Conservation (phyloP, 495 filamentous ascomycete genomes). For the Penicillium chermesinum region DNA sequence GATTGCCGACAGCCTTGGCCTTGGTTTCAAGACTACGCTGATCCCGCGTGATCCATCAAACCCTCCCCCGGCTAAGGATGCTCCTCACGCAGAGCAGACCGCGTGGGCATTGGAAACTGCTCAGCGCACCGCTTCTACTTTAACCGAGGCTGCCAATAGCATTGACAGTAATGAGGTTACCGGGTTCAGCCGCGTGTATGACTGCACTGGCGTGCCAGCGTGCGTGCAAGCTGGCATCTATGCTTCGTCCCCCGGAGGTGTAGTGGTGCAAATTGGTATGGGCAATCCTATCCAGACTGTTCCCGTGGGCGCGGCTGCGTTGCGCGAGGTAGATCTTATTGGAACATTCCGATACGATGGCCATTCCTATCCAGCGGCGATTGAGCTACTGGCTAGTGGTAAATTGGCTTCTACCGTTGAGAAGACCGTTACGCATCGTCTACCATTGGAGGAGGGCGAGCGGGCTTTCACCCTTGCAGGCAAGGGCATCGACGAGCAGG, state of each 20-base stretch:
- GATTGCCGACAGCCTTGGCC: slow-evolving; percentile 65
- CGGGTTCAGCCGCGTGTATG: slow-evolving; percentile 76
- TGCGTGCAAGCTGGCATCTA: slow-evolving; percentile 87
- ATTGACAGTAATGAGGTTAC: slow-evolving; percentile 21
- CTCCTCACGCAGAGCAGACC: slow-evolving; percentile 39
- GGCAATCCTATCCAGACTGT: slow-evolving; percentile 86
- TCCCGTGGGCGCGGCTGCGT: slow-evolving; percentile 75
- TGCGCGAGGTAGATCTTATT: slow-evolving; percentile 84
- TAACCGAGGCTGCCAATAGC: slow-evolving; percentile 40
- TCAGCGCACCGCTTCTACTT: slow-evolving; percentile 38
- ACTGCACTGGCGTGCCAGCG: slow-evolving; percentile 84
- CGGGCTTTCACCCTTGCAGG: slow-evolving; percentile 79
- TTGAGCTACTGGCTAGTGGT: slow-evolving; percentile 61
- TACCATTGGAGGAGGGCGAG: slow-evolving; percentile 59
- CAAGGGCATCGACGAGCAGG: slow-evolving; percentile 68
- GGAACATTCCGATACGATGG: slow-evolving; percentile 92
- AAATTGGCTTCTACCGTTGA: slow-evolving; percentile 50
- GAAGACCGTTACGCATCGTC: slow-evolving; percentile 70
- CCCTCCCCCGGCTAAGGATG: slow-evolving; percentile 30
- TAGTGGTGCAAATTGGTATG: slow-evolving; percentile 88
- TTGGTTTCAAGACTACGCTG: slow-evolving; percentile 57
- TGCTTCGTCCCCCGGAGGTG: slow-evolving; percentile 70
- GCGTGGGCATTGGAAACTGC: slow-evolving; percentile 35
- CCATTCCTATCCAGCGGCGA: slow-evolving; percentile 71
- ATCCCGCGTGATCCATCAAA: slow-evolving; percentile 46